A percentile compares a stretch with the other conserved stretches of the same genome.
Evolutionary conservation across 2,329 filamentous ascomycete genomes (phyloP).

Genomic region (Colletotrichum agaves): DNA sequence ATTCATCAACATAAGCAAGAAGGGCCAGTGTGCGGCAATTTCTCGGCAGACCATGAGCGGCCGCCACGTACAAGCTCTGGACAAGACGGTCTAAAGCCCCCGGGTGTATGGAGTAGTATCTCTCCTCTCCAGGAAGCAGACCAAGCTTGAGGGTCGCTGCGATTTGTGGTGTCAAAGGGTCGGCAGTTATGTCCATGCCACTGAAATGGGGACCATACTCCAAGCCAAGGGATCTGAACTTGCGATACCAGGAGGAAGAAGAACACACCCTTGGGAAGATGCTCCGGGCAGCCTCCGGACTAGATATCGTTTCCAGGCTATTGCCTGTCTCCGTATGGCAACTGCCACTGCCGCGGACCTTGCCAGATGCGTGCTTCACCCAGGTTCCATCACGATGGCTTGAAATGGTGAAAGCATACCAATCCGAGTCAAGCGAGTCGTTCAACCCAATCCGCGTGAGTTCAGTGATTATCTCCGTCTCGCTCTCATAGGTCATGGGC

Average conservation of each 20-base stretch:
- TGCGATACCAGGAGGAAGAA: slow-evolving; percentile 19
- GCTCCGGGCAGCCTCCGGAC: not conserved
- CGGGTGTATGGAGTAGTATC: slow-evolving; percentile 14
- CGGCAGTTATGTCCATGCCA: slow-evolving; percentile 11
- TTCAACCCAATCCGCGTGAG: not conserved
- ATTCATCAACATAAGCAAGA: slow-evolving; percentile 17
- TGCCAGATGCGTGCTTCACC: slow-evolving; percentile 21
- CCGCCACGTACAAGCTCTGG: slow-evolving; percentile 16
- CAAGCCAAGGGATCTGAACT: slow-evolving; percentile 18
- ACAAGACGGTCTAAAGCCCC: slow-evolving; percentile 15
- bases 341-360: not conserved
- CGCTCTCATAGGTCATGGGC: slow-evolving; percentile 13
- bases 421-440: slow-evolving; percentile 13
- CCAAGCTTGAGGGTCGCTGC: not conserved
- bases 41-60: not conserved
- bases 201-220: slow-evolving; percentile 26
- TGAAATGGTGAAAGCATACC: slow-evolving; percentile 29
- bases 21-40: slow-evolving; percentile 12
- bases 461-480: slow-evolving; percentile 24
- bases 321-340: not conserved
- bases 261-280: slow-evolving; percentile 4
- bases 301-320: not conserved
- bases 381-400: slow-evolving; percentile 8
- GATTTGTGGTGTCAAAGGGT: not conserved
- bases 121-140: slow-evolving; percentile 10